Evolutionary conservation across 768 basidiomycete species (phyloP), one percentile per base, ranked within the genome.

Genomic region (Dictyophora rubrovolvata): DNA sequence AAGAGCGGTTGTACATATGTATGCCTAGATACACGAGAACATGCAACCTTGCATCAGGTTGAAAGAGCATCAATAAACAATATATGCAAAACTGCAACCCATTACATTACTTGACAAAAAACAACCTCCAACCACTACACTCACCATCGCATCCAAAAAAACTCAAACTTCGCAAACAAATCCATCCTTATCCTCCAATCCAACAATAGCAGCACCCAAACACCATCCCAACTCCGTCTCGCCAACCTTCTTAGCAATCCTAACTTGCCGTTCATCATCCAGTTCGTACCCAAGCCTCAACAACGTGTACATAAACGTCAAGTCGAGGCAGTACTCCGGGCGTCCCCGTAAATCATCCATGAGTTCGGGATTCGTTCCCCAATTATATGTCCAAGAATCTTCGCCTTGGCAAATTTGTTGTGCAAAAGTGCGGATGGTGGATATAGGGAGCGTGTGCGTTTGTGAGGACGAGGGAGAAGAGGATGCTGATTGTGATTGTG

Each of bases 151-250:
- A 28, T 7, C 28, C 28, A 28, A 42, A 42, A 42, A 12, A 4
- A 14, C 42, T n/a, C 10, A 42, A 2, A 42, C 11, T n/a, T 42
- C 42, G n/a, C 42, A 42, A n/a, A 42, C 42, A 12, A 42, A n/a
- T 5, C 42, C 42, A 12, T 42, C 42, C 42, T 42, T n/a, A 42
- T 42, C 42, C 42, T 76, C 81, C 34, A 89, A 80, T 77, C 90
- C 79, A 54, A 81, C 83, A 66, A 93, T 81, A 54, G 85, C 83
- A 33, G 92, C 93, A 17, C 92, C 92, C 34, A 97, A 70, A 65
- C 85, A 86, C 94, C 95, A 97, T 20, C 94, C 94, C 60, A 97
- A 73, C 79, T 96, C 95, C 2, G 94, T 95, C 20, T 85, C 89
- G 28, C 76, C 76, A 50, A 98, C 80, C 77, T 87, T 81, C 77